Percentiles rank a stretch among this genome's conserved stretches.
These are phyloP conservation scores for Elaeis oleifera DNA, from an alignment of 202 grass and related monocot genomes.

Conservation along the genomic window DNA sequence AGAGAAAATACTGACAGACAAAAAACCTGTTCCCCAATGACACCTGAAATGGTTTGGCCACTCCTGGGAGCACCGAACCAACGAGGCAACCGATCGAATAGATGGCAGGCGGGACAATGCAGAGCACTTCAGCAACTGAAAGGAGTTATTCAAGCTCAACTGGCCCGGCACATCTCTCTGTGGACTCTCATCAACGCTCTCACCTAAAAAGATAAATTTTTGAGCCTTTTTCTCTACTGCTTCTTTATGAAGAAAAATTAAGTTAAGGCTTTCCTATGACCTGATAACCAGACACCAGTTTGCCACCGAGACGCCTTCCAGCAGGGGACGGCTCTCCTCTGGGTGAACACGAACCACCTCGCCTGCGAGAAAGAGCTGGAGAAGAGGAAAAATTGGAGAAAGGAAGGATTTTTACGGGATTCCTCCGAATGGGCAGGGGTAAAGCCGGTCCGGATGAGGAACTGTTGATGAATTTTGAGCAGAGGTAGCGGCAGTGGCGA, in stretches of 20 bases:
- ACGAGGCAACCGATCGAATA: slow-evolving; percentile 43
- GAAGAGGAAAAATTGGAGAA: too few species aligned
- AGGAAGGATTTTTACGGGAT: too few species aligned
- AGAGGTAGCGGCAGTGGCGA: too few species aligned
- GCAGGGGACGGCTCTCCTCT: too few species aligned
- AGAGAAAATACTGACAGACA: slow-evolving; percentile 40
- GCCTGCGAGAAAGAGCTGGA: too few species aligned
- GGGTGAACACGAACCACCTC: too few species aligned
- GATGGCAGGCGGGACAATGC: slow-evolving; percentile 35
- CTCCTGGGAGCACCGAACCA: slow-evolving; percentile 24
- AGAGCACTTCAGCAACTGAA: slow-evolving; percentile 44
- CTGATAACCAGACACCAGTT: too few species aligned
- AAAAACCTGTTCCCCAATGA: slow-evolving; percentile 34
- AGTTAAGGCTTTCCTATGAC: too few species aligned
- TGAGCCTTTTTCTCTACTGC: background rate
- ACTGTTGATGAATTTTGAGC: too few species aligned
- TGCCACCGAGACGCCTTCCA: too few species aligned
- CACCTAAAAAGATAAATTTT: slow-evolving; percentile 23
- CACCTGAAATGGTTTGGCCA: slow-evolving; percentile 19
- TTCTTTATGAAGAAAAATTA: slow-evolving; percentile 3
- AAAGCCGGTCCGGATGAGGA: too few species aligned
- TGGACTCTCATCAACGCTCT: slow-evolving; percentile 2
- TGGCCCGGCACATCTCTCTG: background rate
- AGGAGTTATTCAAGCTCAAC: slow-evolving; percentile 31
- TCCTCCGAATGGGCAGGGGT: too few species aligned